Evolutionary conservation across 2,329 filamentous ascomycete species (phyloP).

Genomic region (Ustulina deusta): DNA sequence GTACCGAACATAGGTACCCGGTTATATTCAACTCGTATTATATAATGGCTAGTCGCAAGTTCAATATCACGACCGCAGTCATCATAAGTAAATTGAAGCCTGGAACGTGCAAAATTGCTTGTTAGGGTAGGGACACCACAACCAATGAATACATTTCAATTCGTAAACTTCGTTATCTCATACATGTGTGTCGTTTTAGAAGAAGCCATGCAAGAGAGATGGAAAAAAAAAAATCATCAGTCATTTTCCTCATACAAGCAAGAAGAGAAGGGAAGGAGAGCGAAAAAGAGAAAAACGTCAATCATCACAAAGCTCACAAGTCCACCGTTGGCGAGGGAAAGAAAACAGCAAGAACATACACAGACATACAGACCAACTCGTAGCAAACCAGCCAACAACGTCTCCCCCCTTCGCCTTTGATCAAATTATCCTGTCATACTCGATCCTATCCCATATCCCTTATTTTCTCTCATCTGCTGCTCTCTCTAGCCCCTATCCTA

Average conservation of each 20-base stretch:
- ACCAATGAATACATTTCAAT: constrained; percentile 6
- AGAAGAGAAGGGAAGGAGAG: constrained; percentile 11
- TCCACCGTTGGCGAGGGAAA: constrained; percentile 8
- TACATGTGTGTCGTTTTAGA: constrained; percentile 21
- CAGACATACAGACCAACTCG: not conserved
- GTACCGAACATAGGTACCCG: too few species aligned
- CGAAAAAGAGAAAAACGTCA: not conserved
- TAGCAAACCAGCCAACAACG: not conserved
- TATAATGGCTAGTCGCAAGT: not conserved
- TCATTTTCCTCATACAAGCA: constrained; percentile 30
- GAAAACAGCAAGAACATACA: not conserved
- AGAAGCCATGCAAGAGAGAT: constrained; percentile 16
- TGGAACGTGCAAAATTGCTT: too few species aligned
- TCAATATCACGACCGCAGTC: not conserved
- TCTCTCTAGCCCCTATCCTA: not conserved
- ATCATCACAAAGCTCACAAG: constrained; percentile 12
- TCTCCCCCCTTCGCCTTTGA: not conserved
- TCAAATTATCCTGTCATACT: constrained; percentile 26
- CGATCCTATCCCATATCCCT: not conserved
- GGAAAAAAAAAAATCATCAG: not conserved
- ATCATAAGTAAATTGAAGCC: too few species aligned
- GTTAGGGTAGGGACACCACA: too few species aligned
- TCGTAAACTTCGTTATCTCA: constrained; percentile 27
- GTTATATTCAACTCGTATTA: too few species aligned
- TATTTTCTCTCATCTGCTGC: not conserved